phyloP scores from a whole-genome alignment of 2,329 filamentous ascomycete genomes.

The Diaporthe australafricana region DNA sequence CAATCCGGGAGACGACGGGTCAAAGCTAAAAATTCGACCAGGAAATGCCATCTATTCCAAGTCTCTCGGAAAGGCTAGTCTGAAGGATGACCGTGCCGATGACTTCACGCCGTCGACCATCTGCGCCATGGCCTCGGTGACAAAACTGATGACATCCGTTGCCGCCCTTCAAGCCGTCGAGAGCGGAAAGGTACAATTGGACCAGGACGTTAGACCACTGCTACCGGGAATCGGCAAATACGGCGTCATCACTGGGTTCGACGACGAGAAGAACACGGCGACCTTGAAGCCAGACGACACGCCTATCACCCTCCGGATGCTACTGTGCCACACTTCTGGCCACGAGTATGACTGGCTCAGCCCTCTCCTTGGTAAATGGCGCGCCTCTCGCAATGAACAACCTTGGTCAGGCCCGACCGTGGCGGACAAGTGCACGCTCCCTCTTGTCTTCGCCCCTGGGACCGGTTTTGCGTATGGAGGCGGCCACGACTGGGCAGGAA shows the following conservation, averaged over 20 bases:
- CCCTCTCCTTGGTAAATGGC: conserved; percentile 39
- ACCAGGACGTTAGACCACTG: conserved; percentile 50
- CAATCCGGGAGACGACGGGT: not conserved
- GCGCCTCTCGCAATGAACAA: conserved; percentile 41
- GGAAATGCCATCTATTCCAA: conserved; percentile 42
- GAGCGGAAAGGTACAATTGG: conserved; percentile 47
- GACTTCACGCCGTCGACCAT: conserved; percentile 42
- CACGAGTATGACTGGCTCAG: conserved; percentile 52
- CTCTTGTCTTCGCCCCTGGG: conserved; percentile 46
- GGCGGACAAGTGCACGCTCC: conserved; percentile 40
- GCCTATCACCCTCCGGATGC: conserved; percentile 56
- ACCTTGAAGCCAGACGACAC: conserved; percentile 43
- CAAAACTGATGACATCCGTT: conserved; percentile 53
- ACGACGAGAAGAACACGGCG: conserved; percentile 46
- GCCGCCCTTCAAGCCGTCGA: conserved; percentile 55
- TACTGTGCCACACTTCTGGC: conserved; percentile 61
- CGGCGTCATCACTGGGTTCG: conserved; percentile 56
- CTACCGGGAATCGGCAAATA: conserved; percentile 57
- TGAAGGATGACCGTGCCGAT: conserved; percentile 39
- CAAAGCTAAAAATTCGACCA: conserved; percentile 31
- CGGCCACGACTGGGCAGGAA: conserved; percentile 46
- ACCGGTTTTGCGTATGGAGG: conserved; percentile 45
- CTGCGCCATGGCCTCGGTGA: conserved; percentile 49
- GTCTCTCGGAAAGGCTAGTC: conserved; percentile 40
- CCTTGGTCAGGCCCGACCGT: conserved; percentile 35